Evolutionary conservation across 169 alveolate genomes (phyloP).

Genomic region (Plasmodium coatneyi): DNA sequence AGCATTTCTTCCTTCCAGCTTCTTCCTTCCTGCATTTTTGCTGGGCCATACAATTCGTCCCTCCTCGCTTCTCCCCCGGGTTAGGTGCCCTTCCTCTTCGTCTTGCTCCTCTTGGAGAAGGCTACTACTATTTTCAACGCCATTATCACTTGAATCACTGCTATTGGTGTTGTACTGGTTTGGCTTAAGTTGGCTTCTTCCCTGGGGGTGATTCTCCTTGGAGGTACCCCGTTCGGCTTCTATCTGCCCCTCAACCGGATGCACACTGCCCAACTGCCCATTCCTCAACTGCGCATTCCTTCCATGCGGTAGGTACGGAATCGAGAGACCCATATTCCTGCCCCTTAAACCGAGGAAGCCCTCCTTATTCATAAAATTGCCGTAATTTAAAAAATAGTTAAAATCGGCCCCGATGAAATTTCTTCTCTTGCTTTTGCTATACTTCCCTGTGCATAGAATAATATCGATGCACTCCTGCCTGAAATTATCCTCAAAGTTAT

Average conservation of each 20-base stretch:
- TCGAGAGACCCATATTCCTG: background rate
- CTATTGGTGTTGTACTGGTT: background rate
- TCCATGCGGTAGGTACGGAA: background rate
- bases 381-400: conserved; percentile 33
- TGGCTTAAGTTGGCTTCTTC: background rate
- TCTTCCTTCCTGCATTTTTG: background rate
- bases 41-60: background rate
- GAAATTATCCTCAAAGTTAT: conserved; percentile 89
- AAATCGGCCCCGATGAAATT: conserved; percentile 39
- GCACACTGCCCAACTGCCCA: background rate
- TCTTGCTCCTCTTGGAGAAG: background rate
- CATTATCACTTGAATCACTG: background rate
- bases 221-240: background rate
- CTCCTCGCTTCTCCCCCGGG: background rate
- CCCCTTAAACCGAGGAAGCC: background rate
- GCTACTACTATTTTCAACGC: background rate
- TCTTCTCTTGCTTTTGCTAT: conserved; percentile 55
- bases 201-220: background rate
- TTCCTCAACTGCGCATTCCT: background rate
- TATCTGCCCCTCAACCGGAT: background rate
- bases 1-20: background rate
- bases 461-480: conserved; percentile 91
- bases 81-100: background rate
- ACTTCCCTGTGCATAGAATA: conserved; percentile 81
- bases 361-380: conserved; percentile 25